Conservation (phyloP, 2,329 filamentous ascomycete genomes). For the Colletotrichum musicola region DNA sequence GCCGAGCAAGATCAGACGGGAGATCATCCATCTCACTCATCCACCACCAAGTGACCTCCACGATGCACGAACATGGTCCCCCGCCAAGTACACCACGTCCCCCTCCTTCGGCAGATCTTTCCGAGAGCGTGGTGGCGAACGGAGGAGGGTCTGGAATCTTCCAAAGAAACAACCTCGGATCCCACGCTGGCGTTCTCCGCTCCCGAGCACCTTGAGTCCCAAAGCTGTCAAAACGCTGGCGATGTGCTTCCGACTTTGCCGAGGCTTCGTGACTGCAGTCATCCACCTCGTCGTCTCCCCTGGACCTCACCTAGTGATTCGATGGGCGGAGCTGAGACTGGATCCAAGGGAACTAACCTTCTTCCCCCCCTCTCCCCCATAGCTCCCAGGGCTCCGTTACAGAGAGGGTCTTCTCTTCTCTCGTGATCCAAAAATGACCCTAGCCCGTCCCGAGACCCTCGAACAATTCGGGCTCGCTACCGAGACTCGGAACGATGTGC, state of each 20-base stretch:
- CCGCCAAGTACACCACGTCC: background rate
- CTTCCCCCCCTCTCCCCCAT: background rate
- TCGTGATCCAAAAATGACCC: background rate
- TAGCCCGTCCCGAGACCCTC: background rate
- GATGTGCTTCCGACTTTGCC: background rate
- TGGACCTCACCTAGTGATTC: background rate
- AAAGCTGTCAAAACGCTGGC: background rate
- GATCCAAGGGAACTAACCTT: background rate
- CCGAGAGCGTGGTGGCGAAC: background rate
- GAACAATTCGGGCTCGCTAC: slow-evolving; percentile 1
- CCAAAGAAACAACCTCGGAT: background rate
- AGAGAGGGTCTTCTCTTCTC: background rate
- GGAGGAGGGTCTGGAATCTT: background rate
- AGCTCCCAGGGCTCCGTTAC: background rate
- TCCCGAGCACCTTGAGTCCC: background rate
- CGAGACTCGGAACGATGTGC: background rate
- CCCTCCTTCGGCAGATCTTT: slow-evolving; percentile 6
- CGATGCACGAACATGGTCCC: background rate
- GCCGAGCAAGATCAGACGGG: background rate
- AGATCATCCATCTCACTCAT: background rate
- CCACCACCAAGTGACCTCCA: background rate
- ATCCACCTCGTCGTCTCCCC: background rate
- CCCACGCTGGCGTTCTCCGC: background rate
- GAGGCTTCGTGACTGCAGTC: background rate
- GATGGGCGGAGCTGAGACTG: background rate